Conservation (phyloP, 805 yeast genomes). For the Schwanniomyces vanrijiae region DNA sequence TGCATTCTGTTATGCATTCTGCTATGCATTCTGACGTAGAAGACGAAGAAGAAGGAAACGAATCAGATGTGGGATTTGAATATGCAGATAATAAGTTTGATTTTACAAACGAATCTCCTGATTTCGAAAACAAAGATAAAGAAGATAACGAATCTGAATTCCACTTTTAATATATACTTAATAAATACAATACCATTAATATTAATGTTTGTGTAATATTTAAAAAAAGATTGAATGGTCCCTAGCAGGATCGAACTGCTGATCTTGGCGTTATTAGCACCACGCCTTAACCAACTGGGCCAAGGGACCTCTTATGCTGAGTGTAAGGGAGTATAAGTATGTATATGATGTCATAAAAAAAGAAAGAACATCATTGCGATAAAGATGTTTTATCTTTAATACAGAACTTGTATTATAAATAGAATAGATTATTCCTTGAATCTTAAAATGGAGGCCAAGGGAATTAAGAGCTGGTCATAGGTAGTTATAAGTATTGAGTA, state of each 20-base stretch:
- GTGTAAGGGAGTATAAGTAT: no score
- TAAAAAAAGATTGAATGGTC: conserved; percentile 44
- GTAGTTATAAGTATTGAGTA: no score
- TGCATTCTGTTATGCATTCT: neutral
- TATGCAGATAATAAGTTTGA: neutral
- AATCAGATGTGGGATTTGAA: conserved; percentile 11
- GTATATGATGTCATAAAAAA: no score
- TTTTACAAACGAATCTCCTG: conserved; percentile 7
- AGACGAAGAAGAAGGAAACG: conserved; percentile 11
- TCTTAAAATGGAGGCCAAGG: no score
- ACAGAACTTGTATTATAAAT: no score
- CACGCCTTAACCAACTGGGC: conserved; percentile 57
- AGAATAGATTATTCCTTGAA: no score
- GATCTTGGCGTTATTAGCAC: conserved; percentile 63
- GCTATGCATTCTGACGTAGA: conserved; percentile 23
- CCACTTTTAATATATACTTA: conserved; percentile 8
- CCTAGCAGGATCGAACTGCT: conserved; percentile 89
- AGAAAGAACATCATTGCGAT: no score
- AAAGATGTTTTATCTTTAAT: no score
- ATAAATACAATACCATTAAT: neutral
- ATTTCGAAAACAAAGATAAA: conserved; percentile 2
- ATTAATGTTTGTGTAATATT: neutral
- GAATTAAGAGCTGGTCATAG: no score
- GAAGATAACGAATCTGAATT: conserved; percentile 15
- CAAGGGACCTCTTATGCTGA: conserved; percentile 49